Conservation (phyloP, 2,329 filamentous ascomycete genomes). For the Bertia moriformis region DNA sequence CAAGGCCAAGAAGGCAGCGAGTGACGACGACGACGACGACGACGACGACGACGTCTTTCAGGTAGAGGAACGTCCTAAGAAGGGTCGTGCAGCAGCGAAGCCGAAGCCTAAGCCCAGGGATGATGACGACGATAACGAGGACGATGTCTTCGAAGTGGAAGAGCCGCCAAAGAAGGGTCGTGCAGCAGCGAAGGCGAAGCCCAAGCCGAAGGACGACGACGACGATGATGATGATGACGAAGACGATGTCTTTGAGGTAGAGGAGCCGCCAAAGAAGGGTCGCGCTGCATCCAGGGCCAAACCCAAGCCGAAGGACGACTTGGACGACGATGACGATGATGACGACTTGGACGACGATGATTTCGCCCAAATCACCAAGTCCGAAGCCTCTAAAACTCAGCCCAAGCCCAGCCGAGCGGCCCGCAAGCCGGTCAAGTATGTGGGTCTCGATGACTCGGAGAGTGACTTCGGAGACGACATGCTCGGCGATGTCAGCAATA, state of each 20-base stretch:
- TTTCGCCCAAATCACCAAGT: constrained; percentile 15
- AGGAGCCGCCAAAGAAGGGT: too few species aligned
- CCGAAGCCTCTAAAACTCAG: constrained; percentile 6
- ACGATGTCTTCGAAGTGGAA: constrained; percentile 3
- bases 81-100: constrained; percentile 29
- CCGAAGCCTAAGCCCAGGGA: constrained; percentile 25
- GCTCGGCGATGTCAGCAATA: constrained; percentile 44
- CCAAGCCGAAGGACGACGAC: neutral
- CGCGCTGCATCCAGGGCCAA: constrained; percentile 6
- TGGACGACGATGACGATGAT: too few species aligned
- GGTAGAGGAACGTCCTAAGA: constrained; percentile 34
- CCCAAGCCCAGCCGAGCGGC: constrained; percentile 11
- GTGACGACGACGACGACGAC: neutral
- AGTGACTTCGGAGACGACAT: constrained; percentile 31
- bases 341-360: constrained; percentile 24
- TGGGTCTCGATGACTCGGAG: constrained; percentile 24
- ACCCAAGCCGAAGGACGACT: neutral
- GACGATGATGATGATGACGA: neutral
- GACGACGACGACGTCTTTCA: neutral
- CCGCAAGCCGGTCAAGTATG: constrained; percentile 23
- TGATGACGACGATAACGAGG: constrained; percentile 10
- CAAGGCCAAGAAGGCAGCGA: too few species aligned
- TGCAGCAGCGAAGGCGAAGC: constrained; percentile 11
- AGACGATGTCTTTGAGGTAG: too few species aligned
- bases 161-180: neutral